These are phyloP conservation scores for Fusarium ramigenum DNA, from an alignment of 2,329 filamentous ascomycete species.

Conservation along the genomic window DNA sequence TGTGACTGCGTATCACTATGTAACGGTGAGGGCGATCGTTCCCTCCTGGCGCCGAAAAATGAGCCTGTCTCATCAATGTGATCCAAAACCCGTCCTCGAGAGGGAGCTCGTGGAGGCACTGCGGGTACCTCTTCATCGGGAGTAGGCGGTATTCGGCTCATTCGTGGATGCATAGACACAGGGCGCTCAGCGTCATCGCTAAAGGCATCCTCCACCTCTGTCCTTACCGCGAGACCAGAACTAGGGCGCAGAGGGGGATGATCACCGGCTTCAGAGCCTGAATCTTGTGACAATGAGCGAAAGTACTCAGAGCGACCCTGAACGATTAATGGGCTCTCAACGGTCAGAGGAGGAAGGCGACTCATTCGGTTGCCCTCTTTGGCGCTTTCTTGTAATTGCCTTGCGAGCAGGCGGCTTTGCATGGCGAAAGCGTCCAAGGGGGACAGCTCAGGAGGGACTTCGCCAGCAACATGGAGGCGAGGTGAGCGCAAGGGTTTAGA, in stretches of 20 bases:
- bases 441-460: constrained; percentile 88
- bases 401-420: constrained; percentile 87
- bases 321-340: constrained; percentile 79
- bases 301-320: constrained; percentile 84
- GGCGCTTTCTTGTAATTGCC: constrained; percentile 82
- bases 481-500: constrained; percentile 74
- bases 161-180: constrained; percentile 77
- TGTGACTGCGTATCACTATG: constrained; percentile 51
- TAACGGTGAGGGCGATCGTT: constrained; percentile 66
- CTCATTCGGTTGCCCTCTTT: constrained; percentile 82
- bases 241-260: constrained; percentile 42
- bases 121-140: constrained; percentile 59
- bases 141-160: constrained; percentile 70
- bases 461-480: constrained; percentile 79
- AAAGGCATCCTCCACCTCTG: constrained; percentile 67
- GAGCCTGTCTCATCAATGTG: constrained; percentile 52
- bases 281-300: constrained; percentile 75
- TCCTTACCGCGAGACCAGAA: constrained; percentile 57
- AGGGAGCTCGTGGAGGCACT: constrained; percentile 53
- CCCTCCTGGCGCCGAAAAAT: constrained; percentile 64
- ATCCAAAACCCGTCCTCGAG: constrained; percentile 53
- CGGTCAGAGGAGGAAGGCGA: constrained; percentile 82
- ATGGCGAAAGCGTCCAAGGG: constrained; percentile 95
- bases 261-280: constrained; percentile 55
- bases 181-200: constrained; percentile 64